Evolutionary conservation across 306 rosid genomes (phyloP).

Genomic region (Trifolium fragiferum): DNA sequence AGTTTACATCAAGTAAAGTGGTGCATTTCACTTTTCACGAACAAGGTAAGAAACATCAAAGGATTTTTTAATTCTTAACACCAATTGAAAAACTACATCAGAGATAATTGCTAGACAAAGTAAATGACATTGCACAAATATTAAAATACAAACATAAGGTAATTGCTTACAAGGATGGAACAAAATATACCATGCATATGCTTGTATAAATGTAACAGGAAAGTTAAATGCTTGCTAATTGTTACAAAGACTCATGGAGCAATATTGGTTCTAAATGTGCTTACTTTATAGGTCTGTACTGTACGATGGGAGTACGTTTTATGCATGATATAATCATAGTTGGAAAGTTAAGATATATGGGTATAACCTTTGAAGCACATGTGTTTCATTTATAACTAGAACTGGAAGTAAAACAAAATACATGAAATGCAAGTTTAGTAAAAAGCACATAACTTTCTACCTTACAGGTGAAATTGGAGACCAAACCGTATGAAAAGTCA

Average conservation of each 20-base stretch:
- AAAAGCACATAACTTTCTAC: neutral
- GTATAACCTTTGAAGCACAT: neutral
- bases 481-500: neutral
- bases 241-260: neutral
- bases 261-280: neutral
- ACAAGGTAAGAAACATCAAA: conserved; percentile 20
- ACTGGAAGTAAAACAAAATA: neutral
- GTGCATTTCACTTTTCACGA: conserved; percentile 4
- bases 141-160: conserved; percentile 20
- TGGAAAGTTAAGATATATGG: neutral
- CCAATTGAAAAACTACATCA: conserved; percentile 4
- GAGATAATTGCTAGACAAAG: conserved; percentile 20
- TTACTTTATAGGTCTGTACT: neutral
- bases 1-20: conserved; percentile 27
- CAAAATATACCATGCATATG: neutral
- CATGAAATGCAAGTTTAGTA: conserved; percentile 1
- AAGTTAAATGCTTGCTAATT: neutral
- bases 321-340: neutral
- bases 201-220: conserved; percentile 3
- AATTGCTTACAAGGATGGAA: conserved; percentile 7
- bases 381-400: neutral
- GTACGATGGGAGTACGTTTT: neutral
- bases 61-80: neutral
- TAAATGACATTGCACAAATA: conserved; percentile 38
- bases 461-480: conserved; percentile 7